Evolutionary conservation across 352 stramenopile genomes (phyloP), one percentile per base, ranked within the genome.

Genomic region (Globisporangium radiosum): DNA sequence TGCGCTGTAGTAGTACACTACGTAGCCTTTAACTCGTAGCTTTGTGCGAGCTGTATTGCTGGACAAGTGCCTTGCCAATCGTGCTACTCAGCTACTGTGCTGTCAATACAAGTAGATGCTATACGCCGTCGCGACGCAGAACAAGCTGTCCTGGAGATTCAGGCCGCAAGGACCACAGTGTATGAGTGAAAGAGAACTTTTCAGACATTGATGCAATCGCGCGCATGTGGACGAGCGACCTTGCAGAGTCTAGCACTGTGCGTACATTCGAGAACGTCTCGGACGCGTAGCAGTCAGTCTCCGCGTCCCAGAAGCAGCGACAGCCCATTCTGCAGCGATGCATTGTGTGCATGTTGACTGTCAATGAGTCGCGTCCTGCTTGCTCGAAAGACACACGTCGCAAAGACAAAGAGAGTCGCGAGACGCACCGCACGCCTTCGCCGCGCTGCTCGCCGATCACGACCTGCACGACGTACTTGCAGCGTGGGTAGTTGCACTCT

Each of bases 381-480:
- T 33, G 25, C 25, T 33, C 25, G 25, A 33, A 33, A 33, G 25
- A 33, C 25, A 33, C 25, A 33, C 25, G 25, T 33, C 25, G 25
- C 25, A 33, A 33, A 33, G 39, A 42, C 5, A 43, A 15, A 36
- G 7, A 33, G 13, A 59, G 7, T 36, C 11, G 7, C 37, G 17
- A 56, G 17, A 44, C 13, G 2, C 39, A 89, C 78, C 81, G 72
- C 33, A 96, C 86, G 45, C 88, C 88, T 68, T 96, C 86, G 11
- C 88, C 88, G 3, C 87, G 76, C 53, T 96, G 87, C 57, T 97
- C 88, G 15, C 88, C 88, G 56, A 97, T 94, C 19, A 96, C 87
- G 44, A 96, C 83, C 50, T 97, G 87, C 14, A 97, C 88, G 37
- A 96, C 76, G 65, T 96, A 97, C 64, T 97, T 97, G 73, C 88